phyloP scores from a whole-genome alignment of 1,284 basidiomycete species.

The Meira nashicola region DNA sequence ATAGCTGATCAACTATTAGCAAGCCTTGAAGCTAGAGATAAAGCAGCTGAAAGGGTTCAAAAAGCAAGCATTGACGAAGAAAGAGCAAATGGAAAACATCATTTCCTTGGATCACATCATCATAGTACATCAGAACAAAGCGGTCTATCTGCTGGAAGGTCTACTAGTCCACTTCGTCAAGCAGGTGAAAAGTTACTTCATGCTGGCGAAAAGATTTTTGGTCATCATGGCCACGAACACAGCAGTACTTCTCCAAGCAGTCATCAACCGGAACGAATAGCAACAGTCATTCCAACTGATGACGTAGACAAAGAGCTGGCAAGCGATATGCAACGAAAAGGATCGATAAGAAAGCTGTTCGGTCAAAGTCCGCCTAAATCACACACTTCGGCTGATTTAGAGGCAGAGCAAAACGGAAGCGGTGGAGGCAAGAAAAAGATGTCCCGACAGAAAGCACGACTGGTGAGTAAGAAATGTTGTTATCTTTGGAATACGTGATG shows the following conservation, averaged over 20 bases:
- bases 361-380: background rate
- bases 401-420: background rate
- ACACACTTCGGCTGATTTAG: too few species aligned
- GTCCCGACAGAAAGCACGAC: constrained; percentile 14
- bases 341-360: constrained; percentile 5
- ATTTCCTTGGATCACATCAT: background rate
- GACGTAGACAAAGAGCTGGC: background rate
- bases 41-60: constrained; percentile 15
- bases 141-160: background rate
- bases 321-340: background rate
- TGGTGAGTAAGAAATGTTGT: constrained; percentile 6
- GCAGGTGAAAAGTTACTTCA: constrained; percentile 5
- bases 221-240: background rate
- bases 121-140: background rate
- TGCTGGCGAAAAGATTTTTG: constrained; percentile 6
- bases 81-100: background rate
- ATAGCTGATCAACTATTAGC: constrained; percentile 40
- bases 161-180: background rate
- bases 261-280: background rate
- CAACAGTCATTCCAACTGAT: background rate
- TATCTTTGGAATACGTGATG: too few species aligned
- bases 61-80: background rate
- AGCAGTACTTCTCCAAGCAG: background rate
- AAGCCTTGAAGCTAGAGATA: constrained; percentile 33
- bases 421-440: constrained; percentile 9